Base-by-base conservation (phyloP, 75 land plant genomes). In the Larix kaempferi region DNA sequence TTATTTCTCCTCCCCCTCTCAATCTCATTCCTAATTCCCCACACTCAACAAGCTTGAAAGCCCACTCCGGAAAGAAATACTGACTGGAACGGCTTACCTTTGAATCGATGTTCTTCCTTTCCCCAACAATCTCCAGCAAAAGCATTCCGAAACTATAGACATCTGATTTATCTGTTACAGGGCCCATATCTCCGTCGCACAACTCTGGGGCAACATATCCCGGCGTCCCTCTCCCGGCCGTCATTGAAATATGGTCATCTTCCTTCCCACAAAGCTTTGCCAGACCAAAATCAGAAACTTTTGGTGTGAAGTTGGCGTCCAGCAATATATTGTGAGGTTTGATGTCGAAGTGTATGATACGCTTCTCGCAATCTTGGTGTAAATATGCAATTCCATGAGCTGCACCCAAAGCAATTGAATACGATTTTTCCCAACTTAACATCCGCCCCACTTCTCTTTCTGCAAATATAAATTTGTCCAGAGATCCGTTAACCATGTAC, bases 221-320 rank as follows among this genome's bases (percentile, higher is more conserved):
- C 15, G 57, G 57, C 10, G 57, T 56, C 57, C 57, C 57, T 14
- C 57, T 56, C 57, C 14, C 15, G 10, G 57, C 57, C 1, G 57
- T 56, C 57, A 56, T 10, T 56, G 57, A 56, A 1, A 33, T 5
- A 33, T 33, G 37, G 67, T 37, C 13, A 64, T 6, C 6, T 15
- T 33, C 0, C 3, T 39, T 7, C 6, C 67, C 65, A 75, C 77
- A 75, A 67, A 63, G 65, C 25, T 80, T 84, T 69, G 85, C 85
- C 22, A 84, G 64, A 12, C 87, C 87, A 74, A 86, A 86, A 71
- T 89, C 89, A 17, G 91, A 77, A 21, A 89, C 80, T 60, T 89
- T 89, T 35, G 91, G 89, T 62, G 75, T 89, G 33, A 29, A 29
- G 1, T 29, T 1, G 29, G 73, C 76, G 39, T 83, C 84, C 29